phyloP scores from a whole-genome alignment of 2,329 filamentous ascomycete species.

The Delphinella strobiligena region DNA sequence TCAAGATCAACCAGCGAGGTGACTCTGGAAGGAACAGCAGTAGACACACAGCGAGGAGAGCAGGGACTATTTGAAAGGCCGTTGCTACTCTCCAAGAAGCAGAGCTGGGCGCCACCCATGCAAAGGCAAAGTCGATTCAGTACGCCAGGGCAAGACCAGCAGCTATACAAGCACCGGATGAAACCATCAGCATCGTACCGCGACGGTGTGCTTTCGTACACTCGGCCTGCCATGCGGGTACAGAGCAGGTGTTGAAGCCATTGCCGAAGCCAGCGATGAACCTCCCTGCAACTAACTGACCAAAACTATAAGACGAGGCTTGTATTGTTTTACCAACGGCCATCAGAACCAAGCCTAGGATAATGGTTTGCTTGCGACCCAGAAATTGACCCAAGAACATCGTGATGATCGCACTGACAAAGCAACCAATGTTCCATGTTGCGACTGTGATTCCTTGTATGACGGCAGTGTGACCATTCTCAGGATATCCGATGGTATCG shows the following conservation, averaged over 20 bases:
- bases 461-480: slow-evolving; percentile 24
- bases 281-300: slow-evolving; percentile 35
- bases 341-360: slow-evolving; percentile 48
- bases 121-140: slow-evolving; percentile 23
- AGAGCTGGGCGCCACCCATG: slow-evolving; percentile 17
- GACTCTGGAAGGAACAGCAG: slow-evolving; percentile 19
- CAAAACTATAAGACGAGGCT: slow-evolving; percentile 34
- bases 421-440: slow-evolving; percentile 31
- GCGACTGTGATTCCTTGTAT: slow-evolving; percentile 32
- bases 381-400: slow-evolving; percentile 45
- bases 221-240: slow-evolving; percentile 36
- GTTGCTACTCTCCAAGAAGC: slow-evolving; percentile 21
- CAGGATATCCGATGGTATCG: slow-evolving; percentile 24
- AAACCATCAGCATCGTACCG: slow-evolving; percentile 36
- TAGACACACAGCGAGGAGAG: slow-evolving; percentile 13
- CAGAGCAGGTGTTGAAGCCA: slow-evolving; percentile 31
- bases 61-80: slow-evolving; percentile 19
- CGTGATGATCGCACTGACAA: slow-evolving; percentile 30
- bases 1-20: slow-evolving; percentile 23
- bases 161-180: slow-evolving; percentile 33
- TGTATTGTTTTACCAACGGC: slow-evolving; percentile 49
- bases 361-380: slow-evolving; percentile 45
- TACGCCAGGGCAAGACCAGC: slow-evolving; percentile 33
- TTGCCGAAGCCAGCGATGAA: slow-evolving; percentile 36
- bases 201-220: slow-evolving; percentile 33